Percentiles rank a stretch among this genome's conserved stretches.
phyloP scores from a whole-genome alignment of 768 basidiomycete genomes.

The Mycena haematopus region DNA sequence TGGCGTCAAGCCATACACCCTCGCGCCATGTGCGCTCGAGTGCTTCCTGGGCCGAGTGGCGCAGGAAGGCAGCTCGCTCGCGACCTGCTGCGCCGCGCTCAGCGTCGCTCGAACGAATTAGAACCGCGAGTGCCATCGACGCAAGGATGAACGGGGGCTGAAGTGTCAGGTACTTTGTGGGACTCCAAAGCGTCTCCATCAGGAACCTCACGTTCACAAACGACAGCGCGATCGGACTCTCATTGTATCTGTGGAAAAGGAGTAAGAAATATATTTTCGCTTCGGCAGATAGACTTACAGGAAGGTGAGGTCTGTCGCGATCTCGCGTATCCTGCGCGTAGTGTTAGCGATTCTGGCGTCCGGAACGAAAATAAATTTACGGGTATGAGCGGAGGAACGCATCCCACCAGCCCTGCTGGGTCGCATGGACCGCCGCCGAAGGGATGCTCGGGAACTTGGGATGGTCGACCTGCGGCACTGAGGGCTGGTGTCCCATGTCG shows the following conservation, averaged over 20 bases:
- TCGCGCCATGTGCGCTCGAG: slow-evolving; percentile 51
- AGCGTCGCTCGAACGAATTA: slow-evolving; percentile 58
- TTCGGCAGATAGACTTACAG: slow-evolving; percentile 6
- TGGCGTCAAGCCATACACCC: slow-evolving; percentile 49
- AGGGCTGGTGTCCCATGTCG: slow-evolving; percentile 6
- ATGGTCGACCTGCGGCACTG: slow-evolving; percentile 1
- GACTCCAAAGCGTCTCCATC: slow-evolving; percentile 46
- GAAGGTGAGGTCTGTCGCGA: slow-evolving; percentile 22
- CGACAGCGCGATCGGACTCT: slow-evolving; percentile 39
- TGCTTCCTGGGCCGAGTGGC: slow-evolving; percentile 51
- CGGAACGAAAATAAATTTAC: not conserved
- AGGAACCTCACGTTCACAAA: slow-evolving; percentile 53
- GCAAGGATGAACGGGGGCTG: slow-evolving; percentile 59
- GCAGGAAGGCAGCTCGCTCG: slow-evolving; percentile 48
- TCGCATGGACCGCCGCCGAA: slow-evolving; percentile 10
- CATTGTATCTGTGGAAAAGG: not conserved
- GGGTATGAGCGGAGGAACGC: slow-evolving; percentile 23
- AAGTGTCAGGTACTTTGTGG: slow-evolving; percentile 45
- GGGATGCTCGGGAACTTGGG: slow-evolving; percentile 24
- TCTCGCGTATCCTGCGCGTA: slow-evolving; percentile 17
- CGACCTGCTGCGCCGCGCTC: slow-evolving; percentile 50
- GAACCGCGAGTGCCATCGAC: slow-evolving; percentile 54
- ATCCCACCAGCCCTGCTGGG: slow-evolving; percentile 28
- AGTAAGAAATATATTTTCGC: not conserved
- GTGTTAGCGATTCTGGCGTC: not conserved